These are phyloP conservation scores for Gossypium gossypioides DNA, from an alignment of 441 rosid species.

Conservation along the genomic window DNA sequence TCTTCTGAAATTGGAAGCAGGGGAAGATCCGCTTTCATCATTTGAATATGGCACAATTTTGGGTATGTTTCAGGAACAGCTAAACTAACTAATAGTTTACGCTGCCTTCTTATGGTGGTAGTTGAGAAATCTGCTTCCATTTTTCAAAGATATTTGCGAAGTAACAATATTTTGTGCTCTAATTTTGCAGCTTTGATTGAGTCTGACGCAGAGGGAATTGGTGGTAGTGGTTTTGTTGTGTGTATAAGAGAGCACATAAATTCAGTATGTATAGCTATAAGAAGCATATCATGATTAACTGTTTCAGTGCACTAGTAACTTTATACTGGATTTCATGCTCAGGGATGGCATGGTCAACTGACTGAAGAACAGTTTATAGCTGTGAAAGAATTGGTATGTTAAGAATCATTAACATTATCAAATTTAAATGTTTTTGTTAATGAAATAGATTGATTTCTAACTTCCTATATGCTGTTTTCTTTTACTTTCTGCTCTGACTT, in stretches of 20 bases:
- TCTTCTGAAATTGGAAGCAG: conserved; percentile 75
- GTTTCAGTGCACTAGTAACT: conserved; percentile 25
- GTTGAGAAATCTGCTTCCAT: conserved; percentile 9
- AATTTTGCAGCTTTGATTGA: conserved; percentile 79
- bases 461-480: not conserved
- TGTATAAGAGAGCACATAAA: conserved; percentile 95
- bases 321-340: conserved; percentile 31
- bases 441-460: not conserved
- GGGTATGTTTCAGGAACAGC: conserved; percentile 38
- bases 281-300: conserved; percentile 11
- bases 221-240: conserved; percentile 98
- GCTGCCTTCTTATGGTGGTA: conserved; percentile 12
- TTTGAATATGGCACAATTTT: conserved; percentile 94
- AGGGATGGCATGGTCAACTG: conserved; percentile 88
- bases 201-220: conserved; percentile 99
- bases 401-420: not conserved
- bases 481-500: not conserved
- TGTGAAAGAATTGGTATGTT: conserved; percentile 90
- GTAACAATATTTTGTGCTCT: conserved; percentile 18
- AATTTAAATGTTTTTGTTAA: not conserved
- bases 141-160: conserved; percentile 13
- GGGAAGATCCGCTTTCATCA: conserved; percentile 98
- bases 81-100: conserved; percentile 8
- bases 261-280: conserved; percentile 44
- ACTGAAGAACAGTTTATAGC: conserved; percentile 97